These are phyloP conservation scores for Pseudogymnoascus pannorum DNA, from an alignment of 2,329 filamentous ascomycete genomes.

Conservation along the genomic window DNA sequence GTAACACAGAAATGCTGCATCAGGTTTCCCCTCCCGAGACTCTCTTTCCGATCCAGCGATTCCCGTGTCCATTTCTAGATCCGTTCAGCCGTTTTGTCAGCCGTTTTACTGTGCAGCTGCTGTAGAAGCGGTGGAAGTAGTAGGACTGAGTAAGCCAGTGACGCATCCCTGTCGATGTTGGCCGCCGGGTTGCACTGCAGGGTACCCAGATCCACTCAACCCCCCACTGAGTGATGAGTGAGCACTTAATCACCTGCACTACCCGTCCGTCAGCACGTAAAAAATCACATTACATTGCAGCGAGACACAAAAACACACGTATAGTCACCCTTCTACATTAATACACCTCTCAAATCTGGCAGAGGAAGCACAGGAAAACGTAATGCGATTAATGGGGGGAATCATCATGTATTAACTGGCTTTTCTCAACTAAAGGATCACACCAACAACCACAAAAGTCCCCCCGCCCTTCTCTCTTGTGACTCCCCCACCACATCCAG, in stretches of 20 bases:
- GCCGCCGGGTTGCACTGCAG: background rate
- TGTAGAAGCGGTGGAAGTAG: no score
- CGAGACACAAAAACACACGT: background rate
- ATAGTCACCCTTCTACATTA: background rate
- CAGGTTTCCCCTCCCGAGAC: no score
- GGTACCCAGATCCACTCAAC: background rate
- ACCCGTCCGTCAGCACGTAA: background rate
- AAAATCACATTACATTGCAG: background rate
- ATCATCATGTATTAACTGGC: conserved; percentile 1
- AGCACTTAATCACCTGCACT: no score
- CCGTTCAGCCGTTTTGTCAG: no score
- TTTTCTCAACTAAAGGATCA: background rate
- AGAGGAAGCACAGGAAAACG: background rate
- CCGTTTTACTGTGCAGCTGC: no score
- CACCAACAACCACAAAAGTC: background rate
- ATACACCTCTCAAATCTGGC: background rate
- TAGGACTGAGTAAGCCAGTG: no score
- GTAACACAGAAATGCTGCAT: no score
- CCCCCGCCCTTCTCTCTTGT: background rate
- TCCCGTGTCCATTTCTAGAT: no score
- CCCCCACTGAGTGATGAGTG: no score
- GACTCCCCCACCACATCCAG: background rate
- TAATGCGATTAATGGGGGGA: background rate
- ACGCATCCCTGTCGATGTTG: background rate
- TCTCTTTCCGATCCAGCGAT: no score